These are phyloP conservation scores for Boletus eberwhitei DNA, from an alignment of 768 basidiomycete species.

Conservation along the genomic window DNA sequence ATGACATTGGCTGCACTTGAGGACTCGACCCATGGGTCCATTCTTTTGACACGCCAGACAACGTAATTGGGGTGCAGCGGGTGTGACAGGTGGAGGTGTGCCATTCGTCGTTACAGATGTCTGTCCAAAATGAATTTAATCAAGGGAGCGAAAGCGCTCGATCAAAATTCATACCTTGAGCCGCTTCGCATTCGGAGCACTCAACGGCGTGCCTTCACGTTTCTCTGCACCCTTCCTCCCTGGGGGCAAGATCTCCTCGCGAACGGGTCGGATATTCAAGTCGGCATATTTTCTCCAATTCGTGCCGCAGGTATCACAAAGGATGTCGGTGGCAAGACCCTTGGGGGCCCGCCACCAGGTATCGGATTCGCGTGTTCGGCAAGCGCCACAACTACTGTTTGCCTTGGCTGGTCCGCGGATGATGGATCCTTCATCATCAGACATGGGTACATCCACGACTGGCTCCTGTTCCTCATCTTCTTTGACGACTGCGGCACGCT, in stretches of 20 bases:
- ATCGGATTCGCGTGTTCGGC: conserved; percentile 73
- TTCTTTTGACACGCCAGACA: conserved; percentile 74
- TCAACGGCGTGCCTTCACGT: conserved; percentile 59
- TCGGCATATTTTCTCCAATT: conserved; percentile 95
- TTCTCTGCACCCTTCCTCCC: conserved; percentile 46
- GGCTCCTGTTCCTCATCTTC: conserved; percentile 27
- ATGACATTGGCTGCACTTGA: conserved; percentile 78
- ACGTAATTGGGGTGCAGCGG: conserved; percentile 56
- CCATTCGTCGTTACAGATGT: conserved; percentile 42
- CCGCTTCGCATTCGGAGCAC: conserved; percentile 55
- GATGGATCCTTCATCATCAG: conserved; percentile 78
- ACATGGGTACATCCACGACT: conserved; percentile 29
- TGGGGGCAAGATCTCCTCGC: conserved; percentile 58
- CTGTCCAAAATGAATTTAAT: conserved; percentile 11
- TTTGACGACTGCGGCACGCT: conserved; percentile 32
- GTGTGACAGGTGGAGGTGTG: conserved; percentile 60
- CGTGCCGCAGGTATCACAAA: conserved; percentile 83
- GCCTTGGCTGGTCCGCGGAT: conserved; percentile 53
- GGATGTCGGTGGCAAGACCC: conserved; percentile 68
- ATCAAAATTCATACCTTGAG: conserved; percentile 45
- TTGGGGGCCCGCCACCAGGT: conserved; percentile 94
- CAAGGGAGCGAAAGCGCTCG: not conserved
- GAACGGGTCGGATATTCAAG: conserved; percentile 67
- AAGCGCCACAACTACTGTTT: conserved; percentile 72
- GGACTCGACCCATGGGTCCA: conserved; percentile 73